phyloP scores from a whole-genome alignment of 225 moss, liverwort and hornwort genomes.

The Asterella californica region DNA sequence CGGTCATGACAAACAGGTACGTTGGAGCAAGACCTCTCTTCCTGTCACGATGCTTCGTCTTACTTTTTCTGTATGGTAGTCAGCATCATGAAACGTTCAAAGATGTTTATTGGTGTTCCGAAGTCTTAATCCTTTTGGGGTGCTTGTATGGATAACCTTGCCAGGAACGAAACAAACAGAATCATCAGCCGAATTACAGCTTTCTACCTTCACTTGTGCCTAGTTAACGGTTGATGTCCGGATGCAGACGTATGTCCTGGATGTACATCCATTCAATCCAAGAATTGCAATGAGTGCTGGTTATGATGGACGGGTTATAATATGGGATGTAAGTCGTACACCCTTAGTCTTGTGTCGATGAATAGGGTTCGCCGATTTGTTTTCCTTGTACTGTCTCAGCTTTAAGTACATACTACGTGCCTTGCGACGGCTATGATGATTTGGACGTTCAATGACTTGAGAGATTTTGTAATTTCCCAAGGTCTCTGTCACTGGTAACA shows the following conservation, averaged over 20 bases:
- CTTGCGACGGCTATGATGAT: too few species aligned
- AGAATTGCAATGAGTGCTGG: constrained; percentile 99
- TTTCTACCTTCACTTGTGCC: background rate
- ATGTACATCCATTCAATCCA: constrained; percentile 95
- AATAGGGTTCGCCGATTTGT: too few species aligned
- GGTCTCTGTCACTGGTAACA: background rate
- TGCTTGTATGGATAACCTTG: background rate
- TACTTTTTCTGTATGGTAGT: background rate
- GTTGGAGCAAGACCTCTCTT: background rate
- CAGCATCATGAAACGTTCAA: background rate
- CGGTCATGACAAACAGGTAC: constrained; percentile 85
- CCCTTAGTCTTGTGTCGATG: background rate
- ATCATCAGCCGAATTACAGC: background rate
- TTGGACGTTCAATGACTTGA: background rate
- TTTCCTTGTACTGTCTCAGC: background rate
- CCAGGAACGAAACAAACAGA: background rate
- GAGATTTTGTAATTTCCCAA: background rate
- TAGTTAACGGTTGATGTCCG: constrained; percentile 6
- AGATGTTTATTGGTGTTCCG: background rate
- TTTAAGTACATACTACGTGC: background rate
- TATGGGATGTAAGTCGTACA: constrained; percentile 85
- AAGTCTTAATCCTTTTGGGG: background rate
- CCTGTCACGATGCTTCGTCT: background rate
- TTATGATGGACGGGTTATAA: constrained; percentile 97
- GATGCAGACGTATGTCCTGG: constrained; percentile 86